These are phyloP conservation scores for Aspergillus mulundensis DNA, from an alignment of 495 filamentous ascomycete species.

Conservation along the genomic window DNA sequence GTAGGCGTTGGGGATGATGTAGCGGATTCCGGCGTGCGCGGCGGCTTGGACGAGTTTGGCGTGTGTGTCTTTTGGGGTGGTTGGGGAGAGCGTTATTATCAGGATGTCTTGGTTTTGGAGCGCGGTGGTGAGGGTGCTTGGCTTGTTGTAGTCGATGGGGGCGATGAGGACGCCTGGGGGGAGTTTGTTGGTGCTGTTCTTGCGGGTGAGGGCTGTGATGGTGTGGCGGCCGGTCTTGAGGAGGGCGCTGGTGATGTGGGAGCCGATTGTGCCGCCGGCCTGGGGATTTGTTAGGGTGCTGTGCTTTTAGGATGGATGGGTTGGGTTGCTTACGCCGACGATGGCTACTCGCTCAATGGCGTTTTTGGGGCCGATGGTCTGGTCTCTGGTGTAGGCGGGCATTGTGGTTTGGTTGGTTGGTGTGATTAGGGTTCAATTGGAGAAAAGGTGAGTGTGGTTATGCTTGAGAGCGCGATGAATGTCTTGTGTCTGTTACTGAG, in stretches of 20 bases:
- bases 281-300: slow-evolving; percentile 22
- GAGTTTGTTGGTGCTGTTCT: slow-evolving; percentile 32
- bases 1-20: slow-evolving; percentile 60
- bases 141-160: slow-evolving; percentile 46
- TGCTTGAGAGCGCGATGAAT: too few relatives aligned
- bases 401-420: slow-evolving; percentile 13
- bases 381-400: slow-evolving; percentile 32
- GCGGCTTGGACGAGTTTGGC: slow-evolving; percentile 54
- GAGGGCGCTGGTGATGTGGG: slow-evolving; percentile 45
- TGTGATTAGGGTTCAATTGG: background rate
- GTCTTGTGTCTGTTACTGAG: too few relatives aligned
- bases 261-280: slow-evolving; percentile 57
- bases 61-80: slow-evolving; percentile 38
- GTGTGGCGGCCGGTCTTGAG: slow-evolving; percentile 48
- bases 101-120: slow-evolving; percentile 52
- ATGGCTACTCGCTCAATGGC: slow-evolving; percentile 44
- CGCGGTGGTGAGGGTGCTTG: slow-evolving; percentile 38
- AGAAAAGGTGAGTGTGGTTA: slow-evolving; percentile 1
- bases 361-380: slow-evolving; percentile 38
- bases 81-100: slow-evolving; percentile 54
- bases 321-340: slow-evolving; percentile 40
- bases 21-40: slow-evolving; percentile 54
- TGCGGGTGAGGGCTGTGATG: slow-evolving; percentile 51
- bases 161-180: slow-evolving; percentile 41
- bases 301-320: slow-evolving; percentile 2